phyloP scores from a whole-genome alignment of 2,329 filamentous ascomycete species.

The Verticillium alfalfae region DNA sequence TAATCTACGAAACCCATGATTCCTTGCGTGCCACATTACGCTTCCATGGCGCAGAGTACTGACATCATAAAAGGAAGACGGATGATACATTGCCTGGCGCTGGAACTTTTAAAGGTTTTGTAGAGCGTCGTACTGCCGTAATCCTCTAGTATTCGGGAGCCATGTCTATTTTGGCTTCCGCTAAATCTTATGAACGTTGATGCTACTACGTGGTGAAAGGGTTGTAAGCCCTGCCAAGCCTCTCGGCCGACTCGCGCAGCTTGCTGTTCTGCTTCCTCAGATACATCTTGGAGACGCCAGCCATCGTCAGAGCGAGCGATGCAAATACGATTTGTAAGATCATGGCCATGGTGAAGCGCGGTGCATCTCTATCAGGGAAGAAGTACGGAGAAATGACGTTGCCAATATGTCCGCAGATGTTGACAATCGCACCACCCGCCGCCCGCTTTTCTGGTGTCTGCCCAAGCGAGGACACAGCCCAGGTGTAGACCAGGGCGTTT shows the following conservation, averaged over 20 bases:
- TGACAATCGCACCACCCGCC: constrained; percentile 32
- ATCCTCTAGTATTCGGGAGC: no score
- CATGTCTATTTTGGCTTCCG: neutral
- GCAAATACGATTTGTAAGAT: constrained; percentile 15
- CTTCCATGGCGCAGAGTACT: no score
- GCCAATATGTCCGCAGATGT: constrained; percentile 25
- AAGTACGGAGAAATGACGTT: constrained; percentile 33
- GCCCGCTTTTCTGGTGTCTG: constrained; percentile 42
- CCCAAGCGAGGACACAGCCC: constrained; percentile 30
- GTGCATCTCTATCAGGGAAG: constrained; percentile 23
- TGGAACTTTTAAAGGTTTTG: no score
- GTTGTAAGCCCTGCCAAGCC: constrained; percentile 16
- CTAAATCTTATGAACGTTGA: neutral
- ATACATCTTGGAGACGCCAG: constrained; percentile 26
- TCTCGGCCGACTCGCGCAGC: constrained; percentile 13
- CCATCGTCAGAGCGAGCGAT: constrained; percentile 24
- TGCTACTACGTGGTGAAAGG: neutral
- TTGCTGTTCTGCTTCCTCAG: constrained; percentile 28
- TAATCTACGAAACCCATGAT: no score
- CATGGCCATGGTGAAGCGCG: constrained; percentile 13
- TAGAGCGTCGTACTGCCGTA: no score
- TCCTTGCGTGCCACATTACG: no score
- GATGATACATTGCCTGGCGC: no score
- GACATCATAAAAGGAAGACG: no score
- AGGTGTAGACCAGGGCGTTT: constrained; percentile 38